Conservation (phyloP, 2,329 filamentous ascomycete species). For the Xylariomycetidae sp. region DNA sequence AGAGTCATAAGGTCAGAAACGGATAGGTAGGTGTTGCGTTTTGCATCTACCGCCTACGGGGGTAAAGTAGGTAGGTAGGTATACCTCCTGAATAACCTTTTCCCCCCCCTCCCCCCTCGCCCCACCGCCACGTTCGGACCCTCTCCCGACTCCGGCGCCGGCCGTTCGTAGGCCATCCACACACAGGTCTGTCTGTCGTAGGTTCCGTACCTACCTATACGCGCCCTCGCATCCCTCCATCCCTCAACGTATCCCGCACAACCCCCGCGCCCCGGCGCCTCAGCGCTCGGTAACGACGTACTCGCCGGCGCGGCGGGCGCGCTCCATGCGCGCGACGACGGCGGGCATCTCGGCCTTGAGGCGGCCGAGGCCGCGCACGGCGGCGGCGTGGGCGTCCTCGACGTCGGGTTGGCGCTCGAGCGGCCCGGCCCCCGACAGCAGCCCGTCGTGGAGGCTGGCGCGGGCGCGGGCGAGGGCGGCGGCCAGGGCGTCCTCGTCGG, state of each 20-base stretch:
- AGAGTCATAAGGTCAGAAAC: too few species aligned
- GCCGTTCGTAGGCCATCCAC: too few species aligned
- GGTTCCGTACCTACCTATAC: too few species aligned
- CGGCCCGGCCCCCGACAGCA: constrained; percentile 23
- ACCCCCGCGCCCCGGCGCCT: constrained; percentile 6
- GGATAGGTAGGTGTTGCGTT: too few species aligned
- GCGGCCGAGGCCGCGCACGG: constrained; percentile 44
- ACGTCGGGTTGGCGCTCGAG: constrained; percentile 42
- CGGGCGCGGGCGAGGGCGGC: constrained; percentile 18
- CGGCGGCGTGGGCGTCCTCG: constrained; percentile 39
- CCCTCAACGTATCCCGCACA: neutral
- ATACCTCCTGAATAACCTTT: too few species aligned
- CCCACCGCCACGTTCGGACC: too few species aligned
- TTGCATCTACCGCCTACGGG: too few species aligned
- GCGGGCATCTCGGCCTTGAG: constrained; percentile 56
- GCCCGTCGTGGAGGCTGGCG: constrained; percentile 7
- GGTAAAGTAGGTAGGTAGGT: too few species aligned
- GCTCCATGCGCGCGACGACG: constrained; percentile 59
- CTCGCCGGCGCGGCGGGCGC: constrained; percentile 52
- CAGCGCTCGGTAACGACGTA: constrained; percentile 46
- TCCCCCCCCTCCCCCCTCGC: too few species aligned
- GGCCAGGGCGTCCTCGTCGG: constrained; percentile 42
- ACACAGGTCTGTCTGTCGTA: too few species aligned
- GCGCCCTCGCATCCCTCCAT: too few species aligned
- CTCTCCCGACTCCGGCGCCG: too few species aligned